Conservation (phyloP, 306 rosid species). For the Aeschynomene evenia region DNA sequence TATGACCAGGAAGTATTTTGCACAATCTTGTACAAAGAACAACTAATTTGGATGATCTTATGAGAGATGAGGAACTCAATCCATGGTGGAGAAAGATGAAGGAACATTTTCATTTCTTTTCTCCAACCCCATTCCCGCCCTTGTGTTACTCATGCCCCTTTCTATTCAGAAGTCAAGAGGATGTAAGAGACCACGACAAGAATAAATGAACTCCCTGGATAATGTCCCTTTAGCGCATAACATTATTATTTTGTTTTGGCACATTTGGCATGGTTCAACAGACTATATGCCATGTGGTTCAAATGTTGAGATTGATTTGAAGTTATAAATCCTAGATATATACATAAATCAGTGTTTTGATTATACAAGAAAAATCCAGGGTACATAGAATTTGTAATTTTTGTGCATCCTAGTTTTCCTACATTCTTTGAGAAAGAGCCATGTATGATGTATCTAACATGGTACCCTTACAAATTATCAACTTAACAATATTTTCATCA, state of each 20-base stretch:
- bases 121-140: not conserved
- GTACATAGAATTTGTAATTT: conserved; percentile 7
- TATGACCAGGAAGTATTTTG: conserved; percentile 28
- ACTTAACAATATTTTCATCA: conserved; percentile 15
- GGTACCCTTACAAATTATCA: conserved; percentile 17
- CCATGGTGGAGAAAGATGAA: conserved; percentile 16
- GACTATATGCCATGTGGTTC: conserved; percentile 12
- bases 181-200: conserved; percentile 28
- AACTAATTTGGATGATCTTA: conserved; percentile 36
- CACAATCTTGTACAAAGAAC: conserved; percentile 15
- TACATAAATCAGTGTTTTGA: conserved; percentile 17
- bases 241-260: conserved; percentile 27
- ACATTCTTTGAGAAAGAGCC: conserved; percentile 4
- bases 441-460: not conserved
- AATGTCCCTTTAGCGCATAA: conserved; percentile 17
- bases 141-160: not conserved
- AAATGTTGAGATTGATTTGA: not conserved
- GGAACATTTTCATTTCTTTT: conserved; percentile 24
- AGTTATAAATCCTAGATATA: conserved; percentile 4
- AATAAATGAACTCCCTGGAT: conserved; percentile 23
- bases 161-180: conserved; percentile 13
- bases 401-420: not conserved
- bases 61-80: conserved; percentile 26
- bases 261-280: conserved; percentile 20
- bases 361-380: conserved; percentile 19